phyloP scores from a whole-genome alignment of 1,139 yeast genomes.

The Blastobotrys elegans region DNA sequence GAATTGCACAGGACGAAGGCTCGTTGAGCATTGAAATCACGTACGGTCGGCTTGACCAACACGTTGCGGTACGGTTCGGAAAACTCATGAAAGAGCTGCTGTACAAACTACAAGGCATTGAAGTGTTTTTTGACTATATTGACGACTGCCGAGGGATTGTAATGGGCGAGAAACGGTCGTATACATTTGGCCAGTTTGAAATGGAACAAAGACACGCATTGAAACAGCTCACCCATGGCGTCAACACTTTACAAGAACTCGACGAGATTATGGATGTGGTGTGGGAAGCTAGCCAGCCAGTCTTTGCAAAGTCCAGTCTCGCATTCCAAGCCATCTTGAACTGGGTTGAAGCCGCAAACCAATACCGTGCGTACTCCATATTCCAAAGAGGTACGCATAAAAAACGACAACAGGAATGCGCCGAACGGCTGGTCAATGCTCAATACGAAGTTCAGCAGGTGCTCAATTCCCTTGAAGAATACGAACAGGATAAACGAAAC shows the following conservation, averaged over 20 bases:
- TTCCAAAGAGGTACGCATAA: not conserved
- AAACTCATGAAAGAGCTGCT: not conserved
- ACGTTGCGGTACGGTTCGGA: not conserved
- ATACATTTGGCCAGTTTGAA: constrained; percentile 9
- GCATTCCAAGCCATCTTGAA: constrained; percentile 16
- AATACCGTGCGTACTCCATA: constrained; percentile 15
- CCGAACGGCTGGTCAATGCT: not conserved
- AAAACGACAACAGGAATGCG: constrained; percentile 1
- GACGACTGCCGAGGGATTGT: constrained; percentile 4
- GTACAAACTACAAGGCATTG: constrained; percentile 8
- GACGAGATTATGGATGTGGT: constrained; percentile 20
- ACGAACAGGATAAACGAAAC: not conserved
- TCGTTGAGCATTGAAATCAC: constrained; percentile 2
- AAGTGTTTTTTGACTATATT: constrained; percentile 3
- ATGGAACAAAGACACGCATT: constrained; percentile 1
- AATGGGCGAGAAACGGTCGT: not conserved
- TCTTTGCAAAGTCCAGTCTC: constrained; percentile 15
- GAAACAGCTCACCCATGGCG: not conserved
- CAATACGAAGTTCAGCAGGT: not conserved
- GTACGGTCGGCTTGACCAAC: constrained; percentile 10
- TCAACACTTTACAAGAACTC: constrained; percentile 19
- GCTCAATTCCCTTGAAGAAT: not conserved
- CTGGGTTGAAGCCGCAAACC: constrained; percentile 24
- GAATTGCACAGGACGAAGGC: not conserved
- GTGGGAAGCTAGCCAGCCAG: constrained; percentile 12